Conservation (phyloP, 75 land plant species). For the Gnetum montanum region DNA sequence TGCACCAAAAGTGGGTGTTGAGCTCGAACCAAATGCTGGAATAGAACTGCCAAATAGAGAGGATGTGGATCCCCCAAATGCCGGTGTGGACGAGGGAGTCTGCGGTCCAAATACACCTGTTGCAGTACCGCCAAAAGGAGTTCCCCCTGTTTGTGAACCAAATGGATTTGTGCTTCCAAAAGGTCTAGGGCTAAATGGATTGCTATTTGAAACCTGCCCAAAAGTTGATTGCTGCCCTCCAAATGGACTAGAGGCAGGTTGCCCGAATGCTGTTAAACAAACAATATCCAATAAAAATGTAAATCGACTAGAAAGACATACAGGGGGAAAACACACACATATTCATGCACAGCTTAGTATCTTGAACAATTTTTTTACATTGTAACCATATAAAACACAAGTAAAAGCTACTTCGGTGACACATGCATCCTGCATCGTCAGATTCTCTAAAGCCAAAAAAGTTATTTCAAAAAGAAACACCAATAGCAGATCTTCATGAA, state of each 20-base stretch:
- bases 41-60: conserved; percentile 56
- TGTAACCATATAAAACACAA: too few species aligned
- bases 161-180: conserved; percentile 66
- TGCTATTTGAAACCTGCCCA: conserved; percentile 41
- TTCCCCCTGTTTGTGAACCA: conserved; percentile 69
- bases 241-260: conserved; percentile 59
- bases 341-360: not conserved
- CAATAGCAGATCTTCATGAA: too few species aligned
- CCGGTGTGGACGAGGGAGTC: conserved; percentile 40
- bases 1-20: conserved; percentile 56
- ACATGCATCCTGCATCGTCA: not conserved
- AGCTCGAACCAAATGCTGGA: conserved; percentile 54
- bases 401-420: too few species aligned
- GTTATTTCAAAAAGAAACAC: too few species aligned
- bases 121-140: conserved; percentile 75
- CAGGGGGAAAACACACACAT: not conserved
- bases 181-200: conserved; percentile 76
- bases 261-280: conserved; percentile 58
- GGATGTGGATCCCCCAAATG: conserved; percentile 57
- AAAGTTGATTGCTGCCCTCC: conserved; percentile 56
- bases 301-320: not conserved
- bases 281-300: not conserved
- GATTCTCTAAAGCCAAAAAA: not conserved
- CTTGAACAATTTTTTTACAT: too few species aligned
- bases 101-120: conserved; percentile 91